Evolutionary conservation across 2,329 filamentous ascomycete genomes (phyloP), one percentile per base, ranked within the genome.

Genomic region (Aureobasidium sp.): DNA sequence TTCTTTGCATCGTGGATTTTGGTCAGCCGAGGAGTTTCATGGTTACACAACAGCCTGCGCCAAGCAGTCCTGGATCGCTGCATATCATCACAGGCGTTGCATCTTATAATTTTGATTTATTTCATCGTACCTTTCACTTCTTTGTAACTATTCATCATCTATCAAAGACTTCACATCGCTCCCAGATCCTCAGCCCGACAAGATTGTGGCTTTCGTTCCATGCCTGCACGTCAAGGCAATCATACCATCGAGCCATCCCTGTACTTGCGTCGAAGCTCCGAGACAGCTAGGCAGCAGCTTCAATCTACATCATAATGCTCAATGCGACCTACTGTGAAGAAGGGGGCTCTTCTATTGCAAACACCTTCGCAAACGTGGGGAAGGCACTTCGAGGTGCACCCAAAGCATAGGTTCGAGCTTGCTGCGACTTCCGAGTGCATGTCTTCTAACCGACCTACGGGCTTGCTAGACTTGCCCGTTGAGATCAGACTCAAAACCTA

Each of bases 141-240:
- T 37, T 47, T 58, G 54, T 58, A 58, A 30, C 21, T 58, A 58
- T 47, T 58, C 11, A 54, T 13, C n/a, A 44, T 44, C n/a, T 37
- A 7, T 32, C 5, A 10, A 9, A 32, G 13, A n/a, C 27, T 21
- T 41, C 49, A 30, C n/a, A 13, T 32, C 36, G 25, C 13, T n/a
- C 30, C 32, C 11, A 10, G 5, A 5, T 5, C 21, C n/a, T 3
- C 21, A 29, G 21, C 21, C 29, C 27, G 36, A 39, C 13, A 44
- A 11, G 3, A 25, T 27, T 6, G 41, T 25, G 9, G 4, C 10
- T n/a, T 21, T 16, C n/a, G 13, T 4, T 49, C 10, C n/a, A 30
- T 49, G 15, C 30, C 30, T 34, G 47, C 47, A 11, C 8, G 21
- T 16, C 13, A 5, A n/a, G 15, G 29, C 9, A 34, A 21, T n/a